Base-by-base conservation (phyloP, 2,329 filamentous ascomycete species). In the Trichoderma asperellum region DNA sequence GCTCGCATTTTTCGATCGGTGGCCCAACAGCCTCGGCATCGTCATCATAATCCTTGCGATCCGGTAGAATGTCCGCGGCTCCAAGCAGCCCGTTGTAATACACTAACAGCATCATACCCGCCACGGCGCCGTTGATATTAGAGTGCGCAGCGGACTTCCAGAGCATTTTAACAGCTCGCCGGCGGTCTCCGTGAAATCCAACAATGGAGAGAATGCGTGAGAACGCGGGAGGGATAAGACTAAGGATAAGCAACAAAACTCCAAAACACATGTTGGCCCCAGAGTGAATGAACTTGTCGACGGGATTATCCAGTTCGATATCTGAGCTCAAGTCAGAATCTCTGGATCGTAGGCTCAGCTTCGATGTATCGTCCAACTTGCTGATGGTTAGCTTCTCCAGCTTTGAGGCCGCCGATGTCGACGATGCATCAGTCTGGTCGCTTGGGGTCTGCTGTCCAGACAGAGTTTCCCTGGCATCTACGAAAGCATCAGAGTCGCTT, bases 81-180 rank as follows among this genome's bases (percentile, higher is more conserved):
- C 92, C 92, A 18, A 96, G 86, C 37, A 97, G 87, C 6, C 91
- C 92, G 76, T 97, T 97, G 81, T 97, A 97, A 79, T 94, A 98
- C 0, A 88, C 90, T 18, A 98, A 85, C 0, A 97, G 83, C 32
- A 93, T 87, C 52, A 98, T 85, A 0, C 91, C 93, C 0, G 94
- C 90, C 76, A 98, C 91, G 7, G 92, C 95, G n/a, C 94, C 95
- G 76, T 97, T 96, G 75, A 98, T 87, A 78, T 97, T 97, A 71
- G 90, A 82, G 77, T 94, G 96, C 61, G 90, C 89, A 27, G 93
- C 94, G 14, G 93, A 92, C 77, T 92, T 90, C 96, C 96, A 99
- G 5, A 99, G 88, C 88, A 97, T 91, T 49, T 87, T 85, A 37
- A 97, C 85, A 11, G 94, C 96, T 49, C 91, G 87, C 71, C 93